These are phyloP conservation scores for Tricholoma saponaceum DNA, from an alignment of 768 basidiomycete species.

Conservation along the genomic window DNA sequence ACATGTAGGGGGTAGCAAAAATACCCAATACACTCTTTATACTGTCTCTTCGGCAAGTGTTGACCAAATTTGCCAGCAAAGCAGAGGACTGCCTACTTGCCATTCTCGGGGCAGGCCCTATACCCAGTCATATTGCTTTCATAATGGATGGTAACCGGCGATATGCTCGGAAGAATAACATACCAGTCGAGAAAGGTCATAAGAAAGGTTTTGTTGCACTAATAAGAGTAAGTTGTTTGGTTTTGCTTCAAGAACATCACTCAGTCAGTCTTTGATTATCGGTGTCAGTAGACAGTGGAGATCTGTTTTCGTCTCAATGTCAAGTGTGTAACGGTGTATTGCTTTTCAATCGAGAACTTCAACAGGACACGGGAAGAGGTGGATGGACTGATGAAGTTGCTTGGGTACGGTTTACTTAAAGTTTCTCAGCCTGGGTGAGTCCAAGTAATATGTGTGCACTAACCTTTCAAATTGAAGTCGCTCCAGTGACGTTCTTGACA, in stretches of 20 bases:
- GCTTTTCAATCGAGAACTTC: constrained; percentile 97
- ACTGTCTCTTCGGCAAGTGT: too few species aligned
- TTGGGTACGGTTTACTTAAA: constrained; percentile 70
- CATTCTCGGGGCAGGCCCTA: constrained; percentile 75
- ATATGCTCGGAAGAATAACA: constrained; percentile 69
- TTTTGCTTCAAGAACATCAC: constrained; percentile 21
- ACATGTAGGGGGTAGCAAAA: too few species aligned
- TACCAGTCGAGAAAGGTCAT: constrained; percentile 75
- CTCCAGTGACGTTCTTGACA: not conserved
- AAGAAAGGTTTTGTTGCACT: constrained; percentile 78
- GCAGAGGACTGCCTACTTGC: constrained; percentile 1
- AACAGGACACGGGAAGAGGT: constrained; percentile 85
- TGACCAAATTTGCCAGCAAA: not conserved
- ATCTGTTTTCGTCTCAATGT: constrained; percentile 78
- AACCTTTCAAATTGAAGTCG: not conserved
- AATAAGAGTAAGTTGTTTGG: constrained; percentile 53
- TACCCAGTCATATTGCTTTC: constrained; percentile 89
- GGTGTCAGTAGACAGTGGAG: too few species aligned
- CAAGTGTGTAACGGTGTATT: constrained; percentile 83
- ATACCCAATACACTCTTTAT: too few species aligned
- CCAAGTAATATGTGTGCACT: not conserved
- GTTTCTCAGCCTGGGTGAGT: constrained; percentile 78
- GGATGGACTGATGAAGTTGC: constrained; percentile 80
- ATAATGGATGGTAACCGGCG: constrained; percentile 97
- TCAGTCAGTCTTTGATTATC: constrained; percentile 41